These are phyloP conservation scores for Somion occarium DNA, from an alignment of 1,284 basidiomycete genomes.

Conservation along the genomic window DNA sequence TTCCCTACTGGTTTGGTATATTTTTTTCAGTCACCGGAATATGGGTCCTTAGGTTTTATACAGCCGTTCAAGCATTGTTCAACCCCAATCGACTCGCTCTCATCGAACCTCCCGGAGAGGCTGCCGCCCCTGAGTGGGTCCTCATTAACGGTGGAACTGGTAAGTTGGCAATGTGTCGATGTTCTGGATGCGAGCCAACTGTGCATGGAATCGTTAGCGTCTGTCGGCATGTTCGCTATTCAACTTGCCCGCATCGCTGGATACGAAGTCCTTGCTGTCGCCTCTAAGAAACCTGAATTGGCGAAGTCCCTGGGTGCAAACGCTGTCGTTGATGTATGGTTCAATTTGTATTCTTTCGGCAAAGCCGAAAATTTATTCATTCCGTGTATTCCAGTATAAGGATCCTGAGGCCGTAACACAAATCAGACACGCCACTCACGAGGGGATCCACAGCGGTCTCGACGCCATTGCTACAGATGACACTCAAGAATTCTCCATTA, in stretches of 20 bases:
- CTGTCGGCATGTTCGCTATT: constrained; percentile 38
- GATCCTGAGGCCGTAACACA: constrained; percentile 18
- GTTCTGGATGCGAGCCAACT: neutral
- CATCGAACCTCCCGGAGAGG: constrained; percentile 14
- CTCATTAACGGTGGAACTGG: constrained; percentile 24
- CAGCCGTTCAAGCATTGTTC: constrained; percentile 30
- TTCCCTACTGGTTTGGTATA: too few species aligned
- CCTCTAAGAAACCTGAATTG: constrained; percentile 34
- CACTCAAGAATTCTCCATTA: constrained; percentile 17
- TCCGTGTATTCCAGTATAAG: constrained; percentile 13
- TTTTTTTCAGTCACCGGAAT: too few species aligned
- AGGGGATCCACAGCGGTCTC: constrained; percentile 16
- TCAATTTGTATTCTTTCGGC: neutral
- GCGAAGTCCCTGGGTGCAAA: constrained; percentile 37
- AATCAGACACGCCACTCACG: constrained; percentile 21
- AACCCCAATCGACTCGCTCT: constrained; percentile 16
- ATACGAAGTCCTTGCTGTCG: constrained; percentile 35
- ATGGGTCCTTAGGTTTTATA: constrained; percentile 19
- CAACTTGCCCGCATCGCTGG: constrained; percentile 39
- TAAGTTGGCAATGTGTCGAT: constrained; percentile 2
- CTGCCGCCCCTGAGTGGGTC: constrained; percentile 16
- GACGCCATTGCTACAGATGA: constrained; percentile 18
- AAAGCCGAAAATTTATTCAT: neutral
- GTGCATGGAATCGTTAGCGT: constrained; percentile 9
- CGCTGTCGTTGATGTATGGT: constrained; percentile 29